A percentile compares a stretch with the other conserved stretches of the same genome.
These are phyloP conservation scores for Dichomitus squalens DNA, from an alignment of 1,284 basidiomycete species.

Conservation along the genomic window DNA sequence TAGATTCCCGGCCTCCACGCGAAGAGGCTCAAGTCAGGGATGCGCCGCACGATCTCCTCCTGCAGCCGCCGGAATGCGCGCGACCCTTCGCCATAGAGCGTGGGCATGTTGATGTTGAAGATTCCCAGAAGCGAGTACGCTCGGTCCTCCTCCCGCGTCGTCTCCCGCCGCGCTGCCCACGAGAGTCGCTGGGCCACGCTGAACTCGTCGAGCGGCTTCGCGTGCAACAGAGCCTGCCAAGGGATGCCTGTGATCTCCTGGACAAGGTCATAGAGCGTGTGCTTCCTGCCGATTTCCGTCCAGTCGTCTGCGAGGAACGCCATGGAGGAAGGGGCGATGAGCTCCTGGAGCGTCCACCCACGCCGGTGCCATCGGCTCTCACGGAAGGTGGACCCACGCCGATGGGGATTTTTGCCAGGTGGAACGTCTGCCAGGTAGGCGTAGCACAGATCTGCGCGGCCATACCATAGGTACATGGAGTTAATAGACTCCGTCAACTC, in stretches of 20 bases:
- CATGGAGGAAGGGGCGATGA: constrained; percentile 2
- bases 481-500: constrained; percentile 16
- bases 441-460: constrained; percentile 9
- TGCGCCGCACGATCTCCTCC: neutral
- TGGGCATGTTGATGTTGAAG: neutral
- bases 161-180: neutral
- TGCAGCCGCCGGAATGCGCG: neutral
- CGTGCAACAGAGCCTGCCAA: neutral
- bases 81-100: neutral
- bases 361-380: constrained; percentile 1
- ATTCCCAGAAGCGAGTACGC: neutral
- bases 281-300: neutral
- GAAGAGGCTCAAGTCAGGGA: neutral
- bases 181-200: neutral
- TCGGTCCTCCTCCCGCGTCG: neutral
- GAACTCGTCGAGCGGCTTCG: neutral
- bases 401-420: no score
- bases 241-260: neutral
- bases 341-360: constrained; percentile 7
- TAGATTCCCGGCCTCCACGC: no score
- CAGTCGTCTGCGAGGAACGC: neutral
- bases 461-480: constrained; percentile 15
- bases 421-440: constrained; percentile 11
- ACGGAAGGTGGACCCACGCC: neutral
- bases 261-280: neutral